These are phyloP conservation scores for Periglandula ipomoeae DNA, from an alignment of 2,329 filamentous ascomycete genomes.

Conservation along the genomic window DNA sequence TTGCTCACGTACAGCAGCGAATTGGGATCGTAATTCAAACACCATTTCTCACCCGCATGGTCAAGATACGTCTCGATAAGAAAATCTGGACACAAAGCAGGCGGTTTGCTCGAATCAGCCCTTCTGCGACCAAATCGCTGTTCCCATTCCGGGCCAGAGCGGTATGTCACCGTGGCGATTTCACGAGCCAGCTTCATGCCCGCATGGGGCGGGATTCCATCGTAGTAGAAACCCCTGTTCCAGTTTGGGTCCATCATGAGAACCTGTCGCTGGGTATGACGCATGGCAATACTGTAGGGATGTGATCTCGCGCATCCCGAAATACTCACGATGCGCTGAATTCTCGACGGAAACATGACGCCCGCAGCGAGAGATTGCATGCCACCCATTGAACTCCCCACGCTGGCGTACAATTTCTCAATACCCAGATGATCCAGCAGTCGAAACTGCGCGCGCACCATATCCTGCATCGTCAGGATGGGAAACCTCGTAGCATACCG, in stretches of 20 bases:
- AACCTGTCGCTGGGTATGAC: constrained; percentile 93
- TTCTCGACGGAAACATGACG: constrained; percentile 70
- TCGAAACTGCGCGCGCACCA: constrained; percentile 92
- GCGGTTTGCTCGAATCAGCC: constrained; percentile 77
- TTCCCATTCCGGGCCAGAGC: constrained; percentile 96
- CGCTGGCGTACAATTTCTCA: constrained; percentile 74
- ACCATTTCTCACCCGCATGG: constrained; percentile 97
- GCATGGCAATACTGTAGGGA: constrained; percentile 97
- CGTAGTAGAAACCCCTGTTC: constrained; percentile 92
- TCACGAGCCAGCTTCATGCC: constrained; percentile 98
- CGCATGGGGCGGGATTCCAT: constrained; percentile 76
- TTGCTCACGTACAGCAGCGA: constrained; percentile 94
- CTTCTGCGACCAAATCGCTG: constrained; percentile 81
- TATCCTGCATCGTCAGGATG: constrained; percentile 91
- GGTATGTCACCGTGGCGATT: constrained; percentile 95
- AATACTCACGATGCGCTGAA: constrained; percentile 77
- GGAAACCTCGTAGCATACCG: constrained; percentile 91
- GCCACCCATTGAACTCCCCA: constrained; percentile 95
- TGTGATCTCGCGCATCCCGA: constrained; percentile 91
- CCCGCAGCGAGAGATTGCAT: constrained; percentile 94
- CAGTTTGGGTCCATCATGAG: constrained; percentile 99
- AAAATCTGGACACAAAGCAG: constrained; percentile 93
- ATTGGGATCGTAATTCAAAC: constrained; percentile 91
- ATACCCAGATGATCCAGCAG: constrained; percentile 75
- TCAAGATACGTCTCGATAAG: constrained; percentile 97